Conservation (phyloP, 2,329 filamentous ascomycete genomes). For the Pseudonectria buxi region DNA sequence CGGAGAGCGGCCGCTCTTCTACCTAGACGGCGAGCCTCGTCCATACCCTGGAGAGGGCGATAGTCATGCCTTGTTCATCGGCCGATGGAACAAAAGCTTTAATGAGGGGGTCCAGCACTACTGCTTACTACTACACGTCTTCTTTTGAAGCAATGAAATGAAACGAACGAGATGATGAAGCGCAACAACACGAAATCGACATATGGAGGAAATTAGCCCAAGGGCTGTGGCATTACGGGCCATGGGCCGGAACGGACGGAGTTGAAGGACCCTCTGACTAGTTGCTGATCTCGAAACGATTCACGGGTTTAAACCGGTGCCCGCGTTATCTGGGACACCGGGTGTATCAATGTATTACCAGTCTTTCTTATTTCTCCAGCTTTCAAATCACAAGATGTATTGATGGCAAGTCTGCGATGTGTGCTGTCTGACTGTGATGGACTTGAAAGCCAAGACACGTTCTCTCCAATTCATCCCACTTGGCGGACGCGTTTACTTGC, state of each 20-base stretch:
- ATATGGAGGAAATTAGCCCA: conserved; percentile 2
- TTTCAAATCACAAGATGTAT: too few relatives aligned
- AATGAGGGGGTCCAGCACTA: conserved; percentile 15
- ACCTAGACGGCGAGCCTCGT: conserved; percentile 34
- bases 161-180: conserved; percentile 22
- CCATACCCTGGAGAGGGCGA: conserved; percentile 7
- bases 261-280: conserved; percentile 21
- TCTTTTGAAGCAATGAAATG: conserved; percentile 16
- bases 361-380: conserved; percentile 1
- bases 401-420: too few relatives aligned
- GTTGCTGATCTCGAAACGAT: conserved; percentile 19
- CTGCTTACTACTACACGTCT: conserved; percentile 10
- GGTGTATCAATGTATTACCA: conserved; percentile 28
- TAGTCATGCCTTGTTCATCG: conserved; percentile 21
- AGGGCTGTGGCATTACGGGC: conserved; percentile 4
- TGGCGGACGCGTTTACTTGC: too few relatives aligned
- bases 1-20: conserved; percentile 54
- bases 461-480: too few relatives aligned
- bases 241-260: conserved; percentile 9
- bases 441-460: too few relatives aligned
- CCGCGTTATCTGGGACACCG: conserved; percentile 10
- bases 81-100: conserved; percentile 18
- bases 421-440: too few relatives aligned
- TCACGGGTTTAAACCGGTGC: conserved; percentile 12
- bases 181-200: conserved; percentile 10